phyloP scores from a whole-genome alignment of 345 rosid species.

The Aquilaria malaccensis region DNA sequence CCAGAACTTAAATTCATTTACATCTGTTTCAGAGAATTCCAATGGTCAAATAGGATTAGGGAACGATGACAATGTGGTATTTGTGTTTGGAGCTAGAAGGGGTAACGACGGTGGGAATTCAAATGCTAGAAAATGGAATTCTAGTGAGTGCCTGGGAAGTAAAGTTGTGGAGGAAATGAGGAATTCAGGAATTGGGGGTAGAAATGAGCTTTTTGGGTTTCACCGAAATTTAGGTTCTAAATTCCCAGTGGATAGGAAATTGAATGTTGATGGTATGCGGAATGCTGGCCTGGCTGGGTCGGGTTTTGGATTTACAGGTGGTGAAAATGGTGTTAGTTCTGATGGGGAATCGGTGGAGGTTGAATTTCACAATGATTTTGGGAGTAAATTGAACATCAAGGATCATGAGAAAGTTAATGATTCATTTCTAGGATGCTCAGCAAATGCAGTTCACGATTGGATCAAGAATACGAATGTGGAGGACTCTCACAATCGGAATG shows the following conservation, averaged over 20 bases:
- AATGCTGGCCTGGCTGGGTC: not conserved
- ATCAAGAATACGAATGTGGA: conserved; percentile 42
- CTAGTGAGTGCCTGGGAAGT: not conserved
- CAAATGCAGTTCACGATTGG: conserved; percentile 29
- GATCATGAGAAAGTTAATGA: conserved; percentile 8
- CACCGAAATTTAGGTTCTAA: conserved; percentile 25
- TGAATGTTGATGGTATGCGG: conserved; percentile 35
- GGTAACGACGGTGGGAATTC: conserved; percentile 13
- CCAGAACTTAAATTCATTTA: conserved; percentile 31
- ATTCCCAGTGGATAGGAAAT: conserved; percentile 31
- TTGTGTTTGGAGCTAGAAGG: not conserved
- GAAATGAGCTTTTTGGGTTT: conserved; percentile 13
- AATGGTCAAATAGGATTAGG: conserved; percentile 11
- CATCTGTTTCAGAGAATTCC: conserved; percentile 12
- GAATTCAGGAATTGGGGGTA: conserved; percentile 36
- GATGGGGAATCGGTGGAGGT: conserved; percentile 4
- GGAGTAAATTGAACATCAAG: conserved; percentile 34
- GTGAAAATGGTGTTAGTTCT: conserved; percentile 18
- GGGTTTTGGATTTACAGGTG: conserved; percentile 1
- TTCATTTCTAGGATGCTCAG: conserved; percentile 22
- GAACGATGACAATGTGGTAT: conserved; percentile 4
- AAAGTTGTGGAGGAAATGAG: conserved; percentile 37
- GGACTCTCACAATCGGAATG: conserved; percentile 8
- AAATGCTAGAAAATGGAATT: conserved; percentile 14
- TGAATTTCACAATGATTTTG: conserved; percentile 36